Percentiles rank a stretch among this genome's conserved stretches.
phyloP scores from a whole-genome alignment of 176 grass and related monocot species.

The Eremochloa ophiuroides region DNA sequence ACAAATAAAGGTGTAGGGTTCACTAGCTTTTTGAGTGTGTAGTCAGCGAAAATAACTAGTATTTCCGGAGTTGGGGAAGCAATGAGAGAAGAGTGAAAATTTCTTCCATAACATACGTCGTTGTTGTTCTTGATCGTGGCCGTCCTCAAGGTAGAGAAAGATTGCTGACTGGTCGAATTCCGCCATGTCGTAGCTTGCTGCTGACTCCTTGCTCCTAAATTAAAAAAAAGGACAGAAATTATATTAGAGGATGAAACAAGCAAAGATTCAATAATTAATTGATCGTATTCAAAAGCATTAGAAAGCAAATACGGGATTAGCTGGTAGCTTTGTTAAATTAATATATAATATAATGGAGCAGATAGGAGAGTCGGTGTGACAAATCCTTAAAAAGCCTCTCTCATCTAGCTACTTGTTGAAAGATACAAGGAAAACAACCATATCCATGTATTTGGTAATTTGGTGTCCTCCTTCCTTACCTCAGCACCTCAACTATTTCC shows the following conservation, averaged over 20 bases:
- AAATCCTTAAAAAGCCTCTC: slow-evolving; percentile 29
- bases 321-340: too few relatives aligned
- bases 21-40: neutral
- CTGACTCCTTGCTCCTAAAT: slow-evolving; percentile 56
- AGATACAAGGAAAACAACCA: slow-evolving; percentile 44
- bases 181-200: slow-evolving; percentile 40
- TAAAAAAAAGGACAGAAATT: slow-evolving; percentile 6
- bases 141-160: neutral
- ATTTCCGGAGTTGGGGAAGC: neutral
- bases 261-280: slow-evolving; percentile 16
- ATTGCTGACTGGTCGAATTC: neutral
- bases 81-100: neutral
- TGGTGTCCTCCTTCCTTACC: slow-evolving; percentile 25
- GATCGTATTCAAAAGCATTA: neutral
- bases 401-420: slow-evolving; percentile 46
- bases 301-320: too few relatives aligned
- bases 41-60: neutral
- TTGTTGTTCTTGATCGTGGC: neutral
- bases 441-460: slow-evolving; percentile 34
- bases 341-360: slow-evolving; percentile 20
- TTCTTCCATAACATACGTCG: neutral
- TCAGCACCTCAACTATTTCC: slow-evolving; percentile 35
- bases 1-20: neutral
- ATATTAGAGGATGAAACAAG: neutral
- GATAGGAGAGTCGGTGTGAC: slow-evolving; percentile 49